A percentile compares a stretch with the other conserved stretches of the same genome.
These are phyloP conservation scores for Chrysanthemum makinoi DNA, from an alignment of 129 eudicot genomes.

Conservation along the genomic window DNA sequence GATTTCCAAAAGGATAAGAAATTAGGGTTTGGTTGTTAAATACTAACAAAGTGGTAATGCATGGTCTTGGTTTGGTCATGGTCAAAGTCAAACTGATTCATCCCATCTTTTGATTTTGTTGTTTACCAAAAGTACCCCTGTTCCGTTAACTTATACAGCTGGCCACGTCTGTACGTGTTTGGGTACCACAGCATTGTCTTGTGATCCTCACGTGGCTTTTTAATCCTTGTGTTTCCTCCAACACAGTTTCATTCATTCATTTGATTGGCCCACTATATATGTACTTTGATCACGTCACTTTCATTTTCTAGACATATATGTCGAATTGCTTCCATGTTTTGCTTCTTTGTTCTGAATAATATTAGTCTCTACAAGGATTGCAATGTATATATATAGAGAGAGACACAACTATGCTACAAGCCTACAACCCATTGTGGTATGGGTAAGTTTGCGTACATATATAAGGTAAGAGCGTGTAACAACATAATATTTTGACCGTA, in stretches of 20 bases:
- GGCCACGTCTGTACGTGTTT: constrained; percentile 48
- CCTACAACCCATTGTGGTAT: too few relatives aligned
- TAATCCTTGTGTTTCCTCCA: constrained; percentile 18
- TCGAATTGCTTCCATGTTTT: too few relatives aligned
- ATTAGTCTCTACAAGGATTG: too few relatives aligned
- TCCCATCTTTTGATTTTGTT: constrained; percentile 19
- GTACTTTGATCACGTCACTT: constrained; percentile 9
- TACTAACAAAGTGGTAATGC: not conserved
- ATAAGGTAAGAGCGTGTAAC: too few relatives aligned
- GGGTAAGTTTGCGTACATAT: too few relatives aligned
- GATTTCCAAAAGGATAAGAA: constrained; percentile 30
- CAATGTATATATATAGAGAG: too few relatives aligned
- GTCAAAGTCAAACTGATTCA: constrained; percentile 36
- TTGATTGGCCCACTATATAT: constrained; percentile 6
- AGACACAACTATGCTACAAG: too few relatives aligned
- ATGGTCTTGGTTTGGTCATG: constrained; percentile 32
- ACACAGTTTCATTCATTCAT: not conserved
- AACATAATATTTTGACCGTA: too few relatives aligned
- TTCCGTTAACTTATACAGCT: constrained; percentile 46
- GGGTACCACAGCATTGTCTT: constrained; percentile 25
- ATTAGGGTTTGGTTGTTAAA: not conserved
- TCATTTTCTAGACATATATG: not conserved
- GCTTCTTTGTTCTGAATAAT: too few relatives aligned
- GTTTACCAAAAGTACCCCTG: constrained; percentile 39
- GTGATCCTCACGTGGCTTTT: constrained; percentile 36